Percentiles rank a stretch among this genome's conserved stretches.
phyloP scores from a whole-genome alignment of 1,139 yeast species.

The Trichomonascaceae sp. region DNA sequence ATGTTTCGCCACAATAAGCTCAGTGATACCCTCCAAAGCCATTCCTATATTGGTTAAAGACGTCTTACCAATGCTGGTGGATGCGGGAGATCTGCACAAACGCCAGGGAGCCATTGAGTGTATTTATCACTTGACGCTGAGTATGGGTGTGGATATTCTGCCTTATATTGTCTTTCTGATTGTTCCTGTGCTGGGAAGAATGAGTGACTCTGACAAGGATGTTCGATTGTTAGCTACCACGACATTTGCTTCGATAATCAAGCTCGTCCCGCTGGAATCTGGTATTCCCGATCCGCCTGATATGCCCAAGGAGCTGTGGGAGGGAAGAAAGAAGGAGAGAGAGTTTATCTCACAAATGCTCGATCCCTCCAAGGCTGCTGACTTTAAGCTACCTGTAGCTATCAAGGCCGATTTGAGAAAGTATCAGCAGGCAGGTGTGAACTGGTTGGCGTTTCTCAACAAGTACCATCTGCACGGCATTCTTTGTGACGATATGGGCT shows the following conservation, averaged over 20 bases:
- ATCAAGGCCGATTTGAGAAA: constrained; percentile 88
- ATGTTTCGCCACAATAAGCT: constrained; percentile 72
- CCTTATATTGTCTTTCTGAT: constrained; percentile 93
- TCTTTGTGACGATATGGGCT: constrained; percentile 98
- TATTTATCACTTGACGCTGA: constrained; percentile 66
- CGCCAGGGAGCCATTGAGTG: constrained; percentile 95
- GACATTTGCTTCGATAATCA: constrained; percentile 91
- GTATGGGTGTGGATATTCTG: constrained; percentile 80
- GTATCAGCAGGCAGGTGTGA: constrained; percentile 97
- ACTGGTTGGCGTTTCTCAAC: constrained; percentile 93
- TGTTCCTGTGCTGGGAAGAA: constrained; percentile 92
- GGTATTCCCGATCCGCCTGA: constrained; percentile 96
- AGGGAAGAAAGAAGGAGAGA: constrained; percentile 87
- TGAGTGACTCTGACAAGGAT: constrained; percentile 91
- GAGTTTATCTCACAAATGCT: constrained; percentile 95
- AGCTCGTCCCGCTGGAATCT: constrained; percentile 90
- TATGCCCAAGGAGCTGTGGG: constrained; percentile 71
- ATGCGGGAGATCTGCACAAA: constrained; percentile 59
- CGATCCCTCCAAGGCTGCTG: constrained; percentile 88
- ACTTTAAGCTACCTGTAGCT: constrained; percentile 79
- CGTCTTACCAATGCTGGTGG: constrained; percentile 68
- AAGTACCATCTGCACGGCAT: constrained; percentile 94
- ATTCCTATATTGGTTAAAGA: constrained; percentile 71
- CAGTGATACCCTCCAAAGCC: constrained; percentile 57
- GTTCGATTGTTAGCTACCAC: constrained; percentile 88